phyloP scores from a whole-genome alignment of 2,329 filamentous ascomycete genomes.

The Albophoma yamanashiensis region DNA sequence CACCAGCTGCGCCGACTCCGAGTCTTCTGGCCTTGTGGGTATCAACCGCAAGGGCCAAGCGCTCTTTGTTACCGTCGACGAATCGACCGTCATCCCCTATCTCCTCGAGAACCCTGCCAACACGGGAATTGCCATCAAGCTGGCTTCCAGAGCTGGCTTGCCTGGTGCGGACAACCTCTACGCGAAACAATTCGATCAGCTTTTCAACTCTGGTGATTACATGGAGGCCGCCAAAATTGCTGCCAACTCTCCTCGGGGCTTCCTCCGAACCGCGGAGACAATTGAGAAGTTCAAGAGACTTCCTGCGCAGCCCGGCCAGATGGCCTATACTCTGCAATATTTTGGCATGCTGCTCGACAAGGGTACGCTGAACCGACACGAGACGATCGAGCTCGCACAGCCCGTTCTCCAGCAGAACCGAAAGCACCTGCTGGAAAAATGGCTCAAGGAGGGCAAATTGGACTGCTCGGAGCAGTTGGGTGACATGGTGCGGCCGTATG shows the following conservation, averaged over 20 bases:
- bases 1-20: constrained; percentile 74
- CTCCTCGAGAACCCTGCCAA: constrained; percentile 95
- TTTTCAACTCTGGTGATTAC: constrained; percentile 72
- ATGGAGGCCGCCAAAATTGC: constrained; percentile 89
- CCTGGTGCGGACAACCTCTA: constrained; percentile 92
- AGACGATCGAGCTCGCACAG: constrained; percentile 86
- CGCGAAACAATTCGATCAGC: constrained; percentile 81
- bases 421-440: constrained; percentile 95
- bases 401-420: constrained; percentile 89
- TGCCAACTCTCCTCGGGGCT: constrained; percentile 90
- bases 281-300: constrained; percentile 93
- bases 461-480: constrained; percentile 94
- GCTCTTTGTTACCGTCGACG: constrained; percentile 85
- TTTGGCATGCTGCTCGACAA: constrained; percentile 97
- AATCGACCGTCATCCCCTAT: constrained; percentile 84
- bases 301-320: constrained; percentile 69
- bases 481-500: constrained; percentile 84
- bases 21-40: constrained; percentile 80
- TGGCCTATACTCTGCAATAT: constrained; percentile 93
- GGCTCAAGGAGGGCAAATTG: constrained; percentile 92
- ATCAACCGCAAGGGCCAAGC: constrained; percentile 98
- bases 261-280: constrained; percentile 86
- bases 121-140: constrained; percentile 85
- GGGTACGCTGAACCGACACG: constrained; percentile 81
- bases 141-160: constrained; percentile 87